Evolutionary conservation across 345 rosid species (phyloP).

Genomic region (Lagerstroemia speciosa): DNA sequence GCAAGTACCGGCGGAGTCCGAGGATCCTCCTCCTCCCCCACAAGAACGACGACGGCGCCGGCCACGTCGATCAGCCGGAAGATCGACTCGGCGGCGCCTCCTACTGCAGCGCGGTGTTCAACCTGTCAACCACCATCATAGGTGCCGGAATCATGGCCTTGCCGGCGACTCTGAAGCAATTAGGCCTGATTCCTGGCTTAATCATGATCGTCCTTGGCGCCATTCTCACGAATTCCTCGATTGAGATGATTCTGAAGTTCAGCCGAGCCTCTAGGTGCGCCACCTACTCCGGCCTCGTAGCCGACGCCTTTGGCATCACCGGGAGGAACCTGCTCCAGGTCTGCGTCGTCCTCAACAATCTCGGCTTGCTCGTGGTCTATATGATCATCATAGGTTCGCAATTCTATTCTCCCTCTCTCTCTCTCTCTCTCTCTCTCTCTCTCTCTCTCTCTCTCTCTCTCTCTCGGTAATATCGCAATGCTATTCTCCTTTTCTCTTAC

Average conservation of each 20-base stretch:
- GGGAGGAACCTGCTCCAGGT: constrained; percentile 41
- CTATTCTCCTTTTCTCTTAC: not conserved
- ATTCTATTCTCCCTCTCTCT: too few relatives aligned
- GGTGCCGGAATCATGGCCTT: constrained; percentile 73
- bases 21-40: constrained; percentile 34
- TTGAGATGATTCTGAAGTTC: constrained; percentile 40
- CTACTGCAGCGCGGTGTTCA: constrained; percentile 51
- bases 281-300: constrained; percentile 43
- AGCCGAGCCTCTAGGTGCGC: constrained; percentile 43
- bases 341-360: constrained; percentile 50
- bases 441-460: too few relatives aligned
- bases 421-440: too few relatives aligned
- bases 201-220: constrained; percentile 33
- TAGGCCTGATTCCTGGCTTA: constrained; percentile 48
- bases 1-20: constrained; percentile 39
- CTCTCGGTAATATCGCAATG: too few relatives aligned
- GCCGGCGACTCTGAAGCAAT: constrained; percentile 45
- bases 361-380: constrained; percentile 61
- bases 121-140: constrained; percentile 56
- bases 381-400: constrained; percentile 50
- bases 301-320: constrained; percentile 40
- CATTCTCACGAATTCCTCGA: constrained; percentile 39
- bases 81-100: constrained; percentile 40
- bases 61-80: constrained; percentile 10
- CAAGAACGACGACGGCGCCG: constrained; percentile 11